Evolutionary conservation across 331 rosid species (phyloP), one percentile per base, ranked within the genome.

Genomic region (Quercus tomentella): DNA sequence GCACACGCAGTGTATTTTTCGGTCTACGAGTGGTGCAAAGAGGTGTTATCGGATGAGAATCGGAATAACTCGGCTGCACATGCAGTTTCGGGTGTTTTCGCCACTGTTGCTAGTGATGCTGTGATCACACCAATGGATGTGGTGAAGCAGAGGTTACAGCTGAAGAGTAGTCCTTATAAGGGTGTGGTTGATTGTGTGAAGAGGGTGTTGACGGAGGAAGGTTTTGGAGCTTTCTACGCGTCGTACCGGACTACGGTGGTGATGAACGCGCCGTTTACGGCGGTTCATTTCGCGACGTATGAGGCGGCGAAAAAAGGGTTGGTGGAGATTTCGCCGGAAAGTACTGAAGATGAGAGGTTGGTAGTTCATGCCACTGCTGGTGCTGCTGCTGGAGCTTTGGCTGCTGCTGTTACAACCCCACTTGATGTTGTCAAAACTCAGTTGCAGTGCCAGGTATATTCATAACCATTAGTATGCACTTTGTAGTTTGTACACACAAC

Each of bases 401-500:
- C 99, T 78, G 92, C 98, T 7, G 84, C 62, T 0, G 80, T 96
- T 16, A 93, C 99, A 2, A 96, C 99, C 3, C 98, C 99, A 2
- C 97, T 96, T 25, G 99, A 96, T 86, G 99, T 96, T 62, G 98
- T 88, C 57, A 96, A 89, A 84, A 96, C 99, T 74, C 99, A 96
- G 65, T 79, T 96, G 82, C 99, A 96, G 77, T 96, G 98, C 75
- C 99, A 96, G 98, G 99, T 96, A 88, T 54, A 28, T 14, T 8
- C 4, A 9, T 41, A 41, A 41, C 12, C 11, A 8, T 41, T 41
- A 41, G 12, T 9, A 41, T 9, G 49, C 49, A 41, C 49, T 41
- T 41, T 41, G 12, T 41, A 7, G 45, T 41, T 8, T 41, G 49
- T 41, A 9, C 49, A 9, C 49, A 2, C 49, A 41, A 9, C 12